phyloP scores from a whole-genome alignment of 2,329 filamentous ascomycete genomes.

The Monascus ruber region DNA sequence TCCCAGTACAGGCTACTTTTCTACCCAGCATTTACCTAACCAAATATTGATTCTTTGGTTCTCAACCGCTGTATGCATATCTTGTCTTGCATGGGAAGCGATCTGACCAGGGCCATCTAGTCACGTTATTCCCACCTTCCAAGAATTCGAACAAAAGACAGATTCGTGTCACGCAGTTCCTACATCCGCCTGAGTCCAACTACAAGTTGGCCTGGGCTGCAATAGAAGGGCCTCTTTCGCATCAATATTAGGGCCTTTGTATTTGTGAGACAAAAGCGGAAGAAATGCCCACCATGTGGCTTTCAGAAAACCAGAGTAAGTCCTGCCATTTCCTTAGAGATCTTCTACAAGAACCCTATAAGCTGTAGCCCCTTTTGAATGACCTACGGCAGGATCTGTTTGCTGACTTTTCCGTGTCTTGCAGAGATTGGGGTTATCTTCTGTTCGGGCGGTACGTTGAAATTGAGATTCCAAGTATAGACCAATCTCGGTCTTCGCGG shows the following conservation, averaged over 20 bases:
- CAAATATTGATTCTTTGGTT: not conserved
- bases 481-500: not conserved
- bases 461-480: constrained; percentile 5
- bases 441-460: constrained; percentile 80
- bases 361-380: not conserved
- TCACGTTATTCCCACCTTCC: too few relatives aligned
- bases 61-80: not conserved
- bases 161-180: too few relatives aligned
- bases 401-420: constrained; percentile 9
- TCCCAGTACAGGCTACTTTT: too few relatives aligned
- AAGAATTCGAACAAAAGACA: too few relatives aligned
- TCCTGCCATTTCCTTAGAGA: constrained; percentile 7
- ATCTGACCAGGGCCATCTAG: too few relatives aligned
- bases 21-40: too few relatives aligned
- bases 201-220: too few relatives aligned
- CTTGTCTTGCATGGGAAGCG: too few relatives aligned
- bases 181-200: too few relatives aligned
- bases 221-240: too few relatives aligned
- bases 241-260: too few relatives aligned
- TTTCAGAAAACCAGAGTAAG: constrained; percentile 90
- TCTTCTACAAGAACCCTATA: too few relatives aligned
- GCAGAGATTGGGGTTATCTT: constrained; percentile 94
- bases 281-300: constrained; percentile 83
- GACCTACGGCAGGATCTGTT: not conserved
- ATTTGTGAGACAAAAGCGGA: not conserved